phyloP scores from a whole-genome alignment of 768 basidiomycete genomes.

The Kwoniella bestiolae region DNA sequence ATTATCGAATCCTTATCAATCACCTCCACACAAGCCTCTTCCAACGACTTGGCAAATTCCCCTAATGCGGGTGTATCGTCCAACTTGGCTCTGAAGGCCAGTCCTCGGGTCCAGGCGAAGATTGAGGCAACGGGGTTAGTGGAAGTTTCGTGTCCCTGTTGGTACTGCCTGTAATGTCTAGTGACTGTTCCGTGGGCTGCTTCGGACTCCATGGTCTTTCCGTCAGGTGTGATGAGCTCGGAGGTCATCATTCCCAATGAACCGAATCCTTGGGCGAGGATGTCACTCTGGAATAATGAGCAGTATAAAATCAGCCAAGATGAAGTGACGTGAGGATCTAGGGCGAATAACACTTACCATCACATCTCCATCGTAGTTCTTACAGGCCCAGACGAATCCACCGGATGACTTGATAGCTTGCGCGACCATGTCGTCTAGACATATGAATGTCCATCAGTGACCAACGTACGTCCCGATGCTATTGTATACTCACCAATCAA shows the following conservation, averaged over 20 bases:
- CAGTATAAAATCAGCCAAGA: too few species aligned
- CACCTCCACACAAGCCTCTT: slow-evolving; percentile 84
- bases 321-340: too few species aligned
- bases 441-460: not conserved
- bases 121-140: slow-evolving; percentile 99
- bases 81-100: slow-evolving; percentile 88
- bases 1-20: slow-evolving; percentile 89
- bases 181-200: slow-evolving; percentile 91
- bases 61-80: slow-evolving; percentile 77
- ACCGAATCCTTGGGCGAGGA: slow-evolving; percentile 97
- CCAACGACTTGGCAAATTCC: slow-evolving; percentile 77
- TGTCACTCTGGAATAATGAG: slow-evolving; percentile 75
- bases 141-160: slow-evolving; percentile 96
- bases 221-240: slow-evolving; percentile 93
- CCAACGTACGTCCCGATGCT: too few species aligned
- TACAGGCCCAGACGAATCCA: slow-evolving; percentile 79
- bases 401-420: slow-evolving; percentile 96
- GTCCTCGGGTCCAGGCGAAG: slow-evolving; percentile 97
- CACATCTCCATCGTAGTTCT: slow-evolving; percentile 74
- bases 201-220: slow-evolving; percentile 88
- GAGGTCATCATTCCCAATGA: slow-evolving; percentile 97
- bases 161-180: slow-evolving; percentile 94
- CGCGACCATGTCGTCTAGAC: slow-evolving; percentile 80
- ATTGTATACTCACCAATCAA: slow-evolving; percentile 58
- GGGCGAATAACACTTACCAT: slow-evolving; percentile 66